Evolutionary conservation across 306 rosid genomes (phyloP), one percentile per base, ranked within the genome.

Genomic region (Rosa persica): DNA sequence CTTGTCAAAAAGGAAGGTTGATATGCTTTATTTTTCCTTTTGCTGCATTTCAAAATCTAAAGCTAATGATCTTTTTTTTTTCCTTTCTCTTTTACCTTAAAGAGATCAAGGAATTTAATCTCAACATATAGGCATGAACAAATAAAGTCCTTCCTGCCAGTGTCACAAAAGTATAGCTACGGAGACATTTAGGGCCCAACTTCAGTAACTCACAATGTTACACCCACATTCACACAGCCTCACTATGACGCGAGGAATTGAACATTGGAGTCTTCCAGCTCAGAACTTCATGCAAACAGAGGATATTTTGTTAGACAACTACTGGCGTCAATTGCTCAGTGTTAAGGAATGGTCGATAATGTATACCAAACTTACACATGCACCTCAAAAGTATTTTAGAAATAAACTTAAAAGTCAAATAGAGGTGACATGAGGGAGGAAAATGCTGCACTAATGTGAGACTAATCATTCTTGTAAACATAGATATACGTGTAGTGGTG

Each of bases 1-100:
- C 74, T 47, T 75, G 40, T 72, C 76, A 77, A 67, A 51, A 72
- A 40, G 3, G 16, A 77, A 58, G 82, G 83, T 57, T 78, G 82
- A 74, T 68, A 39, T 16, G 51, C 87, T 71, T 47, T 72, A 75
- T 23, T 81, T 64, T 42, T 70, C 70, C 70, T 64, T 75, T 49
- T 49, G 42, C 73, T 51, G 51, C 76, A 60, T 65, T 74, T 81
- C 74, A 81, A 81, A 52, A 78, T 9, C 12, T 76, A 71, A 62
- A 62, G 49, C 52, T 10, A 61, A 72, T 62, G 73, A 67, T 22
- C 36, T 49, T 70, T 30, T 49, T 17, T 51, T 11, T 13, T 27
- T 71, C 27, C 5, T 8, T 70, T 27, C 48, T 67, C 42, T 48
- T 30, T 71, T 30, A 30, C 19, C 44, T 27, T 23, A 6, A 64